Evolutionary conservation across 768 basidiomycete genomes (phyloP).

Genomic region (Filobasidium wieringae): DNA sequence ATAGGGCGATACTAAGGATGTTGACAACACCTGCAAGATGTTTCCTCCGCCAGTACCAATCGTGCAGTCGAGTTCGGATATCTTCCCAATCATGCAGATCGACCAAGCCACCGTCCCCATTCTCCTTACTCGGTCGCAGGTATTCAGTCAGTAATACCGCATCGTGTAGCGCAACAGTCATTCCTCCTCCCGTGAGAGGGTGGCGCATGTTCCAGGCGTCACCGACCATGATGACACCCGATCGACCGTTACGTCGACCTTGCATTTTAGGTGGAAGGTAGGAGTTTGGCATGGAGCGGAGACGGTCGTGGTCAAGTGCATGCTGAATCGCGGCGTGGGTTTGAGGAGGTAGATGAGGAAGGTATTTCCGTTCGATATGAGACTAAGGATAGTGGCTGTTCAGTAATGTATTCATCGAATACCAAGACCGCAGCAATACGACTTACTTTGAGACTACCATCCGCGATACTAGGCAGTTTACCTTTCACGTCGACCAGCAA

Average conservation of each 20-base stretch:
- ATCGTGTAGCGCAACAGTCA: slow-evolving; percentile 90
- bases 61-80: slow-evolving; percentile 45
- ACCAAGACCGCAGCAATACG: too few species aligned
- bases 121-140: slow-evolving; percentile 43
- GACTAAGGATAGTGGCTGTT: too few species aligned
- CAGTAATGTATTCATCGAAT: slow-evolving; percentile 40
- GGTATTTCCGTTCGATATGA: slow-evolving; percentile 59
- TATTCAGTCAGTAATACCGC: slow-evolving; percentile 59
- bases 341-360: slow-evolving; percentile 66
- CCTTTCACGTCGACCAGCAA: slow-evolving; percentile 84
- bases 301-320: slow-evolving; percentile 65
- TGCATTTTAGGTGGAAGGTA: slow-evolving; percentile 75
- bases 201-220: slow-evolving; percentile 99
- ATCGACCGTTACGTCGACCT: slow-evolving; percentile 43
- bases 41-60: slow-evolving; percentile 82
- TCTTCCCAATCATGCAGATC: slow-evolving; percentile 40
- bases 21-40: slow-evolving; percentile 75
- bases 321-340: slow-evolving; percentile 55
- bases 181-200: slow-evolving; percentile 92
- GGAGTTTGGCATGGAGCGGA: slow-evolving; percentile 89
- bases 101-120: slow-evolving; percentile 16
- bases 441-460: slow-evolving; percentile 56
- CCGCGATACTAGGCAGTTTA: slow-evolving; percentile 54
- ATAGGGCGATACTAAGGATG: slow-evolving; percentile 81
- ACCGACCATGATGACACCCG: slow-evolving; percentile 72